phyloP scores from a whole-genome alignment of 2,329 filamentous ascomycete species.

The Pezicula carpinea region DNA sequence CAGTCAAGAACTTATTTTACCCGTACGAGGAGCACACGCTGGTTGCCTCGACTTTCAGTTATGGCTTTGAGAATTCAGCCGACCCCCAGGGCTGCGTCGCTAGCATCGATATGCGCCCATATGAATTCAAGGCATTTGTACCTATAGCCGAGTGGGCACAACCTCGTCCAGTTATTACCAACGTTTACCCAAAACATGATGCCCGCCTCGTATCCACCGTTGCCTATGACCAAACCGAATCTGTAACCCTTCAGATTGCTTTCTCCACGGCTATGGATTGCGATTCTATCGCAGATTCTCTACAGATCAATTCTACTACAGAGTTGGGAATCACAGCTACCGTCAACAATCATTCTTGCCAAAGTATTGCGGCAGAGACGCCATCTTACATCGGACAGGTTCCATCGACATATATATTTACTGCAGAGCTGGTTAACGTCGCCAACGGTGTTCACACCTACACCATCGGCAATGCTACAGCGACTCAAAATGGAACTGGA shows the following conservation, averaged over 20 bases:
- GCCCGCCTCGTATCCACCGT: constrained; percentile 44
- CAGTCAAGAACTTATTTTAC: constrained; percentile 56
- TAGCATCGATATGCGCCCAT: constrained; percentile 46
- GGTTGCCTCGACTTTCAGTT: constrained; percentile 37
- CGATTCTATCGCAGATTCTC: constrained; percentile 40
- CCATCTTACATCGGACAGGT: constrained; percentile 45
- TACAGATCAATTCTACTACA: constrained; percentile 50
- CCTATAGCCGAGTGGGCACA: constrained; percentile 44
- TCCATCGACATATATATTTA: constrained; percentile 49
- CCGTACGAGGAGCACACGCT: constrained; percentile 53
- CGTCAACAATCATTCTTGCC: constrained; percentile 31
- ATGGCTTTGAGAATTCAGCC: constrained; percentile 25
- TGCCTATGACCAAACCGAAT: constrained; percentile 45
- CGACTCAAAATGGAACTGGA: constrained; percentile 34
- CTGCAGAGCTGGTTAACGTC: constrained; percentile 46
- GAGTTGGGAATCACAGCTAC: constrained; percentile 37
- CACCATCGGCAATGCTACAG: constrained; percentile 47
- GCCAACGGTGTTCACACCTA: constrained; percentile 56
- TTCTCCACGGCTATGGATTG: constrained; percentile 60
- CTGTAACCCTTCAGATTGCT: constrained; percentile 45
- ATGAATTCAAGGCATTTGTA: constrained; percentile 54
- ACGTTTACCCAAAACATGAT: constrained; percentile 52
- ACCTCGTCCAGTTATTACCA: constrained; percentile 51
- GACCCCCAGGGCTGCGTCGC: constrained; percentile 46
- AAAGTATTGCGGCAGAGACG: constrained; percentile 35